Conservation (phyloP, 2,329 filamentous ascomycete species). For the Cladorrhinum sp. region DNA sequence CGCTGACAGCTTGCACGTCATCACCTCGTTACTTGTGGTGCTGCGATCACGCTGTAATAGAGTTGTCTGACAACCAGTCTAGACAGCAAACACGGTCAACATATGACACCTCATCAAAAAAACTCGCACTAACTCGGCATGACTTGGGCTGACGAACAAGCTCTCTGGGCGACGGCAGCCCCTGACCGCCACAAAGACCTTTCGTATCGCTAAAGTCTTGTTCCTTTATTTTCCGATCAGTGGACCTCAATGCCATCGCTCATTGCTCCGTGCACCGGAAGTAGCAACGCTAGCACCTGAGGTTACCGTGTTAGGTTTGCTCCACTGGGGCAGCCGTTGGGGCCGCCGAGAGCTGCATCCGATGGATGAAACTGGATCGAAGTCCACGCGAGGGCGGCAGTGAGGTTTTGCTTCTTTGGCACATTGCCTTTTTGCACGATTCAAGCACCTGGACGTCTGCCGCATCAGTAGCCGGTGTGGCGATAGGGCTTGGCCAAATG, state of each 20-base stretch:
- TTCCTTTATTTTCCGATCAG: conserved; percentile 22
- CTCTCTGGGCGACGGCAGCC: not conserved
- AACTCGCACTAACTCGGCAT: not conserved
- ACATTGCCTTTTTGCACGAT: not conserved
- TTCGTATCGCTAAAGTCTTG: not conserved
- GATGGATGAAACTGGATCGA: conserved; percentile 3
- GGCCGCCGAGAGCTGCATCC: conserved; percentile 6
- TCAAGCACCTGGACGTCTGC: not conserved
- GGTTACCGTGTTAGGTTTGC: not conserved
- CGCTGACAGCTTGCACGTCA: not conserved
- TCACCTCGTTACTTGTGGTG: not conserved
- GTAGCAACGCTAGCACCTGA: conserved; percentile 1
- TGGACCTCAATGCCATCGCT: conserved; percentile 8
- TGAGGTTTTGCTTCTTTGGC: not conserved
- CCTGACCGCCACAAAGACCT: conserved; percentile 10
- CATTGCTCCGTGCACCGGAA: not conserved
- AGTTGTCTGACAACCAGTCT: not conserved
- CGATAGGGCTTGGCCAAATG: not conserved
- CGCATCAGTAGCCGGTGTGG: not conserved
- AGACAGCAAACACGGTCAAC: not conserved
- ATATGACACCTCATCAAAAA: not conserved
- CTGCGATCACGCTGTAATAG: not conserved
- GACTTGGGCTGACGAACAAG: not conserved
- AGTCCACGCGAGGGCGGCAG: not conserved
- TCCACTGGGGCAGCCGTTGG: not conserved